Evolutionary conservation across 2,329 filamentous ascomycete species (phyloP), one percentile per base, ranked within the genome.

Genomic region (Aspergillus tanneri): DNA sequence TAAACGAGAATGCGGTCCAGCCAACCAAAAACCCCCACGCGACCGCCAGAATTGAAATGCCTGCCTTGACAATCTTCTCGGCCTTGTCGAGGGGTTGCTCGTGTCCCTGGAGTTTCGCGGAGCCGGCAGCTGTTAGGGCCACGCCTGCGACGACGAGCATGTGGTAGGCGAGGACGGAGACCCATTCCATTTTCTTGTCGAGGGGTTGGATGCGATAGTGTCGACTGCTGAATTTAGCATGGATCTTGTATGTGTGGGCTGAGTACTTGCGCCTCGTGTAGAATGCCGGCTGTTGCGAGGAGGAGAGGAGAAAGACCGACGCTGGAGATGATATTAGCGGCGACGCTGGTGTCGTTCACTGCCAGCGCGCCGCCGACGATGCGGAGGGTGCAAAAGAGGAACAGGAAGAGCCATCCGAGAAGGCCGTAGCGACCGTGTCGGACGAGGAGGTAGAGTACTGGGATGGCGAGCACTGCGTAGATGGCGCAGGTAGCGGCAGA

Each of bases 261-360:
- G 4, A 23, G 14, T 16, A 57, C 65, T 52, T 39, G 68, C 68
- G 65, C 57, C 56, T 73, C 68, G 35, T 72, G 64, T 0, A 73
- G 48, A 8, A 73, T 58, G 0, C 70, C 67, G 14, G 54, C 47
- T 3, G 55, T 47, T 2, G 53, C 56, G 2, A 67, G 52, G 3
- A 67, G 42, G 2, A 75, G 53, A 2, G 71, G 71, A 5, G 70
- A 72, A 2, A 74, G 47, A 3, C 71, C 71, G 25, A 76, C 58
- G 23, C 63, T 70, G 22, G 63, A 54, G 14, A 75, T 61, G 11
- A 74, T 60, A 8, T 55, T 58, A 4, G 68, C 71, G 2, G 59
- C 53, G 19, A 54, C 47, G 47, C 58, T 59, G 3, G 48, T 23
- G 25, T 42, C 28, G 2, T 43, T 47, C 1, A 55, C 25, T 3